Evolutionary conservation across 106 monocot species (phyloP), one percentile per base, ranked within the genome.

Genomic region (Platanthera guangdongensis): DNA sequence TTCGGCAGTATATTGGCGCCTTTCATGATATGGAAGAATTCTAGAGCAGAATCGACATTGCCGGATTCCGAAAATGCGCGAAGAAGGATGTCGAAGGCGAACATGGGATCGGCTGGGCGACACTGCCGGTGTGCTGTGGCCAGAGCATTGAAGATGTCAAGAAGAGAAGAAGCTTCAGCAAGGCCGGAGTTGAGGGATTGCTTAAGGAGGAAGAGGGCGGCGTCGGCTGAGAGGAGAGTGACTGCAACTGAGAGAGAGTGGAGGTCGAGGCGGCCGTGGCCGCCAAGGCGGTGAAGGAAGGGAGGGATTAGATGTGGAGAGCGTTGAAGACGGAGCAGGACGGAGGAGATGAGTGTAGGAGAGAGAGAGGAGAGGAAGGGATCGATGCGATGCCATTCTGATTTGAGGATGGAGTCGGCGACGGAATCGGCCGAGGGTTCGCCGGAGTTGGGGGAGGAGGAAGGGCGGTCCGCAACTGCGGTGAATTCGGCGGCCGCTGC

Each of bases 251-350:
- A 71, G 48, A 71, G 70, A n/a, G 70, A 71, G 15, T 71, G 70
- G 4, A 72, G 72, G 72, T 72, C 72, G 72, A 72, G 72, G 72
- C 72, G 51, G 72, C 51, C 19, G 72, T 22, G 12, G 19, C 51
- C 13, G n/a, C 60, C 72, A 16, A 72, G 49, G 11, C 51, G 72
- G 6, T 51, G 50, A 10, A 72, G 9, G 51, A 72, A 72, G 1
- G 72, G 9, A 19, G 11, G 72, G 46, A 72, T 50, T 50, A 51
- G 21, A 9, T 50, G 19, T 18, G 72, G 72, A 5, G 51, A 72
- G 51, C 22, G 15, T 12, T 51, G 51, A 72, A 72, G 72, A 22
- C 51, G 72, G 0, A 72, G 19, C 8, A 72, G 72, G 3, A 72
- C 22, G 50, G 72, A 72, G 72, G 72, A 51, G 51, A 72, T 50